Conservation (phyloP, 1,284 basidiomycete species). For the Rhodotorula sp. region DNA sequence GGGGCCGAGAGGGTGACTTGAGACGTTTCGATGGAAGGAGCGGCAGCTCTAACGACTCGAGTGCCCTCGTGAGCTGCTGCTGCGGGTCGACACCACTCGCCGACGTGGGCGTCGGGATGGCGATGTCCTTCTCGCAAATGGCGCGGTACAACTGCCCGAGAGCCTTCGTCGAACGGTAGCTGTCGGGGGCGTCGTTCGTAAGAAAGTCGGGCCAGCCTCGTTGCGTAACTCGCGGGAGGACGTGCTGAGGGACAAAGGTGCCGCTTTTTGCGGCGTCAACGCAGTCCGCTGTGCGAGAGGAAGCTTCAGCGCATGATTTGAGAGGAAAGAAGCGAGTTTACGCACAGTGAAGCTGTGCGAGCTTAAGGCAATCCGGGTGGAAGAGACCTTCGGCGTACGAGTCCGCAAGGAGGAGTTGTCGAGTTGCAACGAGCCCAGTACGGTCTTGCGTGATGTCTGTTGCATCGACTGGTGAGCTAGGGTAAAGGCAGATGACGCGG, state of each 20-base stretch:
- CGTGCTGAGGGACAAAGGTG: background rate
- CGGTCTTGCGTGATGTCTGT: conserved; percentile 13
- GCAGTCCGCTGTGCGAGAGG: conserved; percentile 4
- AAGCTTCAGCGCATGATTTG: background rate
- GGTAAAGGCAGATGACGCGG: background rate
- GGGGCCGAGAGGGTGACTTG: background rate
- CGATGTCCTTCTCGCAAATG: background rate
- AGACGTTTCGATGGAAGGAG: background rate
- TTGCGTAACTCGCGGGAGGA: conserved; percentile 2
- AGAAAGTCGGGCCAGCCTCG: conserved; percentile 19
- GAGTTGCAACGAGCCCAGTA: conserved; percentile 15
- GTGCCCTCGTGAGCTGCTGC: background rate
- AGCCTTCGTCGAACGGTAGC: conserved; percentile 8
- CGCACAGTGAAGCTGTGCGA: conserved; percentile 30
- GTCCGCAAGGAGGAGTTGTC: conserved; percentile 24
- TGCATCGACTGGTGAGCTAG: too few species aligned
- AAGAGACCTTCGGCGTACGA: conserved; percentile 7
- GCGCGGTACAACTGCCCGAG: conserved; percentile 22
- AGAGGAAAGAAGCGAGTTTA: background rate
- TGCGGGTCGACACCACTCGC: conserved; percentile 7
- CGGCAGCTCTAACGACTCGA: background rate
- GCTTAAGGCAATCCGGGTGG: conserved; percentile 19
- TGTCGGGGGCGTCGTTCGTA: background rate
- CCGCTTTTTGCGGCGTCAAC: conserved; percentile 30
- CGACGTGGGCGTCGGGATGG: background rate